These are phyloP conservation scores for Thermomyces lanuginosus DNA, from an alignment of 2,329 filamentous ascomycete species.

Conservation along the genomic window DNA sequence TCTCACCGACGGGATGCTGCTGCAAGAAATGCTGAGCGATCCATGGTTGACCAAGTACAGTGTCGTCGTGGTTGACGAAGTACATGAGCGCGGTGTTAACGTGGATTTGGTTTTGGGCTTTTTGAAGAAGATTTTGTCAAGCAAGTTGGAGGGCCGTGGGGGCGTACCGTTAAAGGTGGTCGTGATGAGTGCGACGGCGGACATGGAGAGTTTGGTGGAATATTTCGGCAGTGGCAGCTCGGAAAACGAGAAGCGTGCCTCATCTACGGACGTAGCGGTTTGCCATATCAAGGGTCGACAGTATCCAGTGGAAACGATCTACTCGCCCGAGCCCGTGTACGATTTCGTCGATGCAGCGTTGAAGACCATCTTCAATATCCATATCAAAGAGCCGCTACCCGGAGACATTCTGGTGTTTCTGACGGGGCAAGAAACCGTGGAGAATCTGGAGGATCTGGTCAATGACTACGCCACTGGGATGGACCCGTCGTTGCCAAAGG, in stretches of 20 bases:
- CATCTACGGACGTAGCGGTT: conserved; percentile 30
- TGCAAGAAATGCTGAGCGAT: conserved; percentile 84
- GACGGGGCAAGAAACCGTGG: conserved; percentile 84
- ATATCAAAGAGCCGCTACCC: conserved; percentile 74
- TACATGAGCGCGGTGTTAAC: conserved; percentile 89
- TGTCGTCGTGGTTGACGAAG: conserved; percentile 83
- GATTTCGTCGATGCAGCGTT: conserved; percentile 72
- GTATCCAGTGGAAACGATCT: conserved; percentile 63
- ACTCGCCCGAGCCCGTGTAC: conserved; percentile 56
- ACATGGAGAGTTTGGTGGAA: conserved; percentile 57
- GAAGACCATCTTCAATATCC: conserved; percentile 70
- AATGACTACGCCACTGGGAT: conserved; percentile 63
- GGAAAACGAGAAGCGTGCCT: conserved; percentile 5
- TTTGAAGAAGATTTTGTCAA: conserved; percentile 55
- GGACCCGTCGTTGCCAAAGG: conserved; percentile 52
- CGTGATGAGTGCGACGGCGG: conserved; percentile 93
- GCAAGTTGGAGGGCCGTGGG: conserved; percentile 43
- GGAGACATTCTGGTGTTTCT: conserved; percentile 89
- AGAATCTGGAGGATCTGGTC: conserved; percentile 60
- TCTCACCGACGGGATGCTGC: conserved; percentile 85
- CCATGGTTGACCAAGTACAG: conserved; percentile 71
- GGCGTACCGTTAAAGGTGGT: conserved; percentile 70
- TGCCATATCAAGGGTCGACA: conserved; percentile 73
- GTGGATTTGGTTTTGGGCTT: conserved; percentile 86
- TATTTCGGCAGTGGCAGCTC: conserved; percentile 44